A percentile compares a stretch with the other conserved stretches of the same genome.
phyloP scores from a whole-genome alignment of 2,329 filamentous ascomycete species.

The Sclerotinia borealis region DNA sequence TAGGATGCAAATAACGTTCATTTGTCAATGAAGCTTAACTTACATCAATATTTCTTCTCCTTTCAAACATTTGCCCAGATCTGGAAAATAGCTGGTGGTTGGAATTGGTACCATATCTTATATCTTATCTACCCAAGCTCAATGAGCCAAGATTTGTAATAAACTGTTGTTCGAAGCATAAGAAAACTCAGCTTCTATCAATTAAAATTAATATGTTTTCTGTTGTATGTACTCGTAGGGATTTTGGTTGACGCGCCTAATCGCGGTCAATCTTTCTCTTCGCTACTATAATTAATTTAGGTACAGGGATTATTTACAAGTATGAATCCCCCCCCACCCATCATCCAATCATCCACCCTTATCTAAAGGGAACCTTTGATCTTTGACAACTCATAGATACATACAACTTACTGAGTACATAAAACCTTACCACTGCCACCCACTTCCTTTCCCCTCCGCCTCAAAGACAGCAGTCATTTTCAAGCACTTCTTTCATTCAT shows the following conservation, averaged over 20 bases:
- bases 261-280: not conserved
- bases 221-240: too few species aligned
- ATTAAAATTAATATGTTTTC: not conserved
- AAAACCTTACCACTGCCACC: not conserved
- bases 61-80: conserved; percentile 77
- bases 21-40: conserved; percentile 31
- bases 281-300: too few species aligned
- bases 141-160: conserved; percentile 31
- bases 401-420: not conserved
- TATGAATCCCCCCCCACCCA: too few species aligned
- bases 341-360: not conserved
- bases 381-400: not conserved
- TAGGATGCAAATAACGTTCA: not conserved
- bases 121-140: conserved; percentile 47
- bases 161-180: conserved; percentile 28
- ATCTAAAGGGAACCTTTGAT: not conserved
- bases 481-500: not conserved
- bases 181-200: conserved; percentile 13
- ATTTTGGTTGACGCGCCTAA: conserved; percentile 20
- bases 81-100: conserved; percentile 71
- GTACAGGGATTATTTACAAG: not conserved
- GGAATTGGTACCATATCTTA: conserved; percentile 65
- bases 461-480: not conserved
- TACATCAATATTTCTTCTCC: conserved; percentile 78
- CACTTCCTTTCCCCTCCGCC: not conserved